phyloP scores from a whole-genome alignment of 495 filamentous ascomycete genomes.

The Friedmanniomyces simplex region DNA sequence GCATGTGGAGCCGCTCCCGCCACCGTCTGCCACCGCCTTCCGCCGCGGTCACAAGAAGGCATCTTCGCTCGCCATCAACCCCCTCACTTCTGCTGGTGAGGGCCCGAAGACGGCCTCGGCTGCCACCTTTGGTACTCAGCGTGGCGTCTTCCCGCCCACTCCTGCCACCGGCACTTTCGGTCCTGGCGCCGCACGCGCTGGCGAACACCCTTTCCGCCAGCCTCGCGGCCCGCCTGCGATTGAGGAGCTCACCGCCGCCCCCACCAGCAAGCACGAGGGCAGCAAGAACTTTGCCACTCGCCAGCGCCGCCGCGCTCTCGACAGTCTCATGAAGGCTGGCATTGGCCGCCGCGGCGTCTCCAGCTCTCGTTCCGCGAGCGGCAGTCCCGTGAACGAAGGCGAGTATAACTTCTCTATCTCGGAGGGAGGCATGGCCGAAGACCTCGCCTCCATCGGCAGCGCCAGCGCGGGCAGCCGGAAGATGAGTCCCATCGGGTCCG shows the following conservation, averaged over 20 bases:
- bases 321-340: conserved; percentile 82
- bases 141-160: conserved; percentile 52
- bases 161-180: conserved; percentile 83
- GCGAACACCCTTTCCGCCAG: conserved; percentile 89
- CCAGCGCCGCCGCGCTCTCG: conserved; percentile 82
- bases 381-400: conserved; percentile 18
- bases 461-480: conserved; percentile 14
- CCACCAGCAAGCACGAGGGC: conserved; percentile 87
- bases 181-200: conserved; percentile 82
- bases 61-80: conserved; percentile 59
- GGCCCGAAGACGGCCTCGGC: conserved; percentile 59
- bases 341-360: conserved; percentile 50
- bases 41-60: conserved; percentile 88
- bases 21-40: conserved; percentile 74
- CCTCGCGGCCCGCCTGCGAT: conserved; percentile 85
- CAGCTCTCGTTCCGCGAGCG: conserved; percentile 16
- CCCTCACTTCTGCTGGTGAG: conserved; percentile 49
- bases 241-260: conserved; percentile 82
- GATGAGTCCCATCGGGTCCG: conserved; percentile 22
- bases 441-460: conserved; percentile 10
- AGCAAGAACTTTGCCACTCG: conserved; percentile 98
- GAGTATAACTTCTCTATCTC: conserved; percentile 13
- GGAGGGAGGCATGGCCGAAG: conserved; percentile 9
- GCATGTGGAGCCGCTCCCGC: conserved; percentile 63
- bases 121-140: conserved; percentile 36